Evolutionary conservation across 441 rosid species (phyloP).

Genomic region (Arabidopsis hybrid): DNA sequence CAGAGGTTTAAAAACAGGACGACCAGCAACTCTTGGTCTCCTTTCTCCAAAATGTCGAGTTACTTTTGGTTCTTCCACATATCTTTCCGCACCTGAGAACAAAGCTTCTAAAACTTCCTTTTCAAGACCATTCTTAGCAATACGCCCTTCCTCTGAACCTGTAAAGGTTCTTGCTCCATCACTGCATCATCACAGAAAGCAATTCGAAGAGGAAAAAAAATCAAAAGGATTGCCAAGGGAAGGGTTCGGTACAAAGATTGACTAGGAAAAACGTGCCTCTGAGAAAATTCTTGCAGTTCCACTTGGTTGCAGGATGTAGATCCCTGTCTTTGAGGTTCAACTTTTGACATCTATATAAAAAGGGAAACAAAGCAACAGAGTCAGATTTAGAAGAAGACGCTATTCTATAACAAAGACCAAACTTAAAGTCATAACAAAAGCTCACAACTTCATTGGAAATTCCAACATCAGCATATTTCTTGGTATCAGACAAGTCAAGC

Average conservation of each 20-base stretch:
- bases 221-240: slow-evolving; percentile 25
- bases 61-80: slow-evolving; percentile 47
- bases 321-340: slow-evolving; percentile 34
- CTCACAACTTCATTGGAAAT: slow-evolving; percentile 49
- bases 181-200: slow-evolving; percentile 32
- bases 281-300: slow-evolving; percentile 44
- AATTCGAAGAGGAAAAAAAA: slow-evolving; percentile 11
- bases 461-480: slow-evolving; percentile 53
- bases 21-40: slow-evolving; percentile 49
- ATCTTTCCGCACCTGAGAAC: slow-evolving; percentile 53
- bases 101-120: slow-evolving; percentile 56
- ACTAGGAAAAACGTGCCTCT: slow-evolving; percentile 42
- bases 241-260: slow-evolving; percentile 25
- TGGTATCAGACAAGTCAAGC: slow-evolving; percentile 55
- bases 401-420: slow-evolving; percentile 22
- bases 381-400: slow-evolving; percentile 7
- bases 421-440: slow-evolving; percentile 32
- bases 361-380: slow-evolving; percentile 20
- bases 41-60: slow-evolving; percentile 34
- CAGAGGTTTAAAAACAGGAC: slow-evolving; percentile 46
- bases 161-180: slow-evolving; percentile 37
- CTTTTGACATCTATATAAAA: slow-evolving; percentile 35
- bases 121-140: slow-evolving; percentile 45
- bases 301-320: slow-evolving; percentile 28
- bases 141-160: slow-evolving; percentile 34